Evolutionary conservation across 805 yeast species (phyloP), one percentile per base, ranked within the genome.

Genomic region (Yamadazyma ubonensis): DNA sequence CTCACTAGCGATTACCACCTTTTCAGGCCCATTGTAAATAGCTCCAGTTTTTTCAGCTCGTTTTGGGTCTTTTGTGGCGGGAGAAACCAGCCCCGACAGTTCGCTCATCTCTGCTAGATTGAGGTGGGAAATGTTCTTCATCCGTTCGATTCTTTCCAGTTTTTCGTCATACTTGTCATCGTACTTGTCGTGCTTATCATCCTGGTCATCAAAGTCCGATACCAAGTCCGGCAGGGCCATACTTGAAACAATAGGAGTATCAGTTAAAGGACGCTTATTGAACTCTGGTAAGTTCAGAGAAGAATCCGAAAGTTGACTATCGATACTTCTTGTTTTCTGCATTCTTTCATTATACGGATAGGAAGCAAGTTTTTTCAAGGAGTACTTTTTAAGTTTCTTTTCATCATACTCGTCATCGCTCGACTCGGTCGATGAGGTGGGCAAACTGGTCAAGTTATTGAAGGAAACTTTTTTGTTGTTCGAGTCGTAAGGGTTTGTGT

Each of bases 181-280:
- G 44, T 23, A 30, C 40, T 36, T n/a, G n/a, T n/a, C 32, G 12
- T 36, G 11, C 7, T 11, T 4, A 23, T 44, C 50, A 4, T 45
- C 53, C 23, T 23, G 26, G 9, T 30, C 51, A 5, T 61, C 69
- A 12, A 57, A 64, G 29, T 60, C 28, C 11, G 57, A 52, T 34
- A 58, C 39, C 5, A 63, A 52, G 8, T 54, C 57, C 0, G 89
- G 89, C 0, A 86, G 79, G 1, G 76, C 63, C 53, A 72, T 65
- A 2, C 70, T 66, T 21, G 84, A 78, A 8, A 73, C 74, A 1
- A 81, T 71, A 0, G 93, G 93, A 0, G 93, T 84, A 53, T 84
- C 93, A 30, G 83, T 80, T 38, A 79, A 63, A 0, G 93, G 93
- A 33, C 89, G 66, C 57, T 77, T 80, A 54, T 83, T 79, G 61